Evolutionary conservation across 495 filamentous ascomycete species (phyloP).

Genomic region (Gamarada debralockiae): DNA sequence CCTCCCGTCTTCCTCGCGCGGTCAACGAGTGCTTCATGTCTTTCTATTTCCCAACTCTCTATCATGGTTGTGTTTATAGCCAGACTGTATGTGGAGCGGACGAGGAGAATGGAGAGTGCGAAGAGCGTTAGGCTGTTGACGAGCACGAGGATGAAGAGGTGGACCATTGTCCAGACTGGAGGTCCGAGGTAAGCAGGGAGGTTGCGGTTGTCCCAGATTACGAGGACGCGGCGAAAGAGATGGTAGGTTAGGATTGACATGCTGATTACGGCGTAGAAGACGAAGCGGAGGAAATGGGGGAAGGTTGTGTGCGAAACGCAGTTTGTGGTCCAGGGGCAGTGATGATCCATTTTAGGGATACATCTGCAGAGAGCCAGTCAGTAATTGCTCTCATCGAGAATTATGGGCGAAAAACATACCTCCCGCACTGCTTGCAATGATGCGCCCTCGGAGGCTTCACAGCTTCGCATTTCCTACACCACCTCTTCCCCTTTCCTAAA

Average conservation of each 20-base stretch:
- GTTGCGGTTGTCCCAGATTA: slow-evolving; percentile 62
- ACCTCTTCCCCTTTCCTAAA: slow-evolving; percentile 39
- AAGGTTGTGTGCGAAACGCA: slow-evolving; percentile 89
- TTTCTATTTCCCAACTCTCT: slow-evolving; percentile 88
- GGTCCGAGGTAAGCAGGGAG: slow-evolving; percentile 85
- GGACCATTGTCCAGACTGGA: slow-evolving; percentile 51
- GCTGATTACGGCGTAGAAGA: slow-evolving; percentile 58
- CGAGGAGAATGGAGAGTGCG: slow-evolving; percentile 60
- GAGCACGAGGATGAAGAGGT: slow-evolving; percentile 62
- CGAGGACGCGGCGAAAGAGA: slow-evolving; percentile 50
- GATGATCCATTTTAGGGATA: slow-evolving; percentile 97
- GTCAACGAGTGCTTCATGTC: slow-evolving; percentile 71
- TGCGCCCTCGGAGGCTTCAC: slow-evolving; percentile 85
- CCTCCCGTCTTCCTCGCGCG: slow-evolving; percentile 54
- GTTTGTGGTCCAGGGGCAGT: slow-evolving; percentile 94
- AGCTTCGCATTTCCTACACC: slow-evolving; percentile 84
- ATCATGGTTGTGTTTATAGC: slow-evolving; percentile 68
- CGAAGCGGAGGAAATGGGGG: slow-evolving; percentile 66
- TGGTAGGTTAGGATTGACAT: slow-evolving; percentile 54
- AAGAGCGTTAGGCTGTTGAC: slow-evolving; percentile 60
- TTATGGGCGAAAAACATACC: slow-evolving; percentile 34
- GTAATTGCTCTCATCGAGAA: background rate
- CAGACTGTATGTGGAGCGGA: slow-evolving; percentile 38
- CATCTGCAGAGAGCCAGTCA: slow-evolving; percentile 52
- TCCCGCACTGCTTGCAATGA: slow-evolving; percentile 84